Percentiles rank a stretch among this genome's conserved stretches.
phyloP scores from a whole-genome alignment of 75 land plant genomes.

The Pseudotsuga menziesii region DNA sequence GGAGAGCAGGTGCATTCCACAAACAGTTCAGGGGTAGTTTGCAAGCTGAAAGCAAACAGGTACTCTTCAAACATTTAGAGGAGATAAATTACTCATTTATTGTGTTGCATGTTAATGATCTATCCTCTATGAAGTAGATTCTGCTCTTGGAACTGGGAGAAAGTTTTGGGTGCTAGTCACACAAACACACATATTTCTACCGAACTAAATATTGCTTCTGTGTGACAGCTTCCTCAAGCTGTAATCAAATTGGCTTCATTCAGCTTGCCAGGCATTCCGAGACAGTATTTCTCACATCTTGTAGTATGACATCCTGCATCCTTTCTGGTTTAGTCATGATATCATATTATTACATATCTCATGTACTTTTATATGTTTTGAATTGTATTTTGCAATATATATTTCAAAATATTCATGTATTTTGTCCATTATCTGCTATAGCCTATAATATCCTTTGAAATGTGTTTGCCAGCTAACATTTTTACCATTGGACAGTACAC shows the following conservation, averaged over 20 bases:
- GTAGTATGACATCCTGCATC: conserved; percentile 18
- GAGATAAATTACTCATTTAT: neutral
- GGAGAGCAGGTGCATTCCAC: conserved; percentile 30
- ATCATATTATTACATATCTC: too few species aligned
- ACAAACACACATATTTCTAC: conserved; percentile 6
- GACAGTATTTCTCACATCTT: conserved; percentile 20
- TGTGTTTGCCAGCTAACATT: too few species aligned
- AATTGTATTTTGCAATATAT: too few species aligned
- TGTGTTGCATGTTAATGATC: neutral
- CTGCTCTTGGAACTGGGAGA: neutral
- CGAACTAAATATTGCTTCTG: neutral
- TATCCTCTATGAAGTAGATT: neutral
- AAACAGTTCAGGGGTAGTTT: conserved; percentile 18
- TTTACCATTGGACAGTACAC: too few species aligned
- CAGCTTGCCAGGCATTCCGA: conserved; percentile 21
- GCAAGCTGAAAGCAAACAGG: conserved; percentile 30
- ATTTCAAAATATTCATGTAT: too few species aligned
- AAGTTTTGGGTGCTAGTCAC: neutral
- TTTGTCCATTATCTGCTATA: too few species aligned
- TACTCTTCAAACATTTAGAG: neutral
- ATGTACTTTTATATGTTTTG: too few species aligned
- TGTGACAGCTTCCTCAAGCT: conserved; percentile 37
- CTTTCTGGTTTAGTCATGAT: too few species aligned
- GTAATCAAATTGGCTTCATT: conserved; percentile 38
- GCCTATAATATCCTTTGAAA: too few species aligned